Conservation (phyloP, 306 rosid species). For the Pyrus communis region DNA sequence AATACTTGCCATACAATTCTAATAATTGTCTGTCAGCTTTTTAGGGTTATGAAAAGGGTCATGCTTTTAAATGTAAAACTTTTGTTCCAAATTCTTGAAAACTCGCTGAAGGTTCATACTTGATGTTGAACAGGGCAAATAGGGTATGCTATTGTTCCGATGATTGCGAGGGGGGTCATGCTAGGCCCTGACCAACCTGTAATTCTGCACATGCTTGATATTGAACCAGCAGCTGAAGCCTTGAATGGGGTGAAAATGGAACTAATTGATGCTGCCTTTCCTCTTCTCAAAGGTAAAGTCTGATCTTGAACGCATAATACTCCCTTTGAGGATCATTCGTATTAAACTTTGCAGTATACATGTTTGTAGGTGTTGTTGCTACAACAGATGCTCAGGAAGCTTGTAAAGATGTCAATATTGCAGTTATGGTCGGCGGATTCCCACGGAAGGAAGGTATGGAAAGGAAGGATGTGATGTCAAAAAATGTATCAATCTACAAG, state of each 20-base stretch:
- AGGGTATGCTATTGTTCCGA: slow-evolving; percentile 76
- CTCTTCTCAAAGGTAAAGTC: slow-evolving; percentile 42
- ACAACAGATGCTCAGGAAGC: slow-evolving; percentile 65
- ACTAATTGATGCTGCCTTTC: slow-evolving; percentile 56
- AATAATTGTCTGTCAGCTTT: background rate
- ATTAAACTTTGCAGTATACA: background rate
- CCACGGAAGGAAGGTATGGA: slow-evolving; percentile 81
- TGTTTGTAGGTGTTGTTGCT: slow-evolving; percentile 49
- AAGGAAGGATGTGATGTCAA: slow-evolving; percentile 70
- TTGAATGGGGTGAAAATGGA: slow-evolving; percentile 68
- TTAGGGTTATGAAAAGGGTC: background rate
- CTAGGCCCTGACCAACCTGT: slow-evolving; percentile 65
- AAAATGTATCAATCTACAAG: slow-evolving; percentile 66
- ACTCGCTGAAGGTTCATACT: background rate
- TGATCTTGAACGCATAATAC: background rate
- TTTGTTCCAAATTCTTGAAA: background rate
- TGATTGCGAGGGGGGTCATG: slow-evolving; percentile 75
- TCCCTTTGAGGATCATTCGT: too few species aligned
- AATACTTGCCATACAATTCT: background rate
- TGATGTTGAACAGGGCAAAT: slow-evolving; percentile 50
- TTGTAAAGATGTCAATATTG: slow-evolving; percentile 55
- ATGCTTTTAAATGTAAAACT: background rate
- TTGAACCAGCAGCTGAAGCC: slow-evolving; percentile 51
- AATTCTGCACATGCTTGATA: slow-evolving; percentile 67
- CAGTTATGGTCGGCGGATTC: slow-evolving; percentile 70